These are phyloP conservation scores for Boletellus deceptivus DNA, from an alignment of 1,284 basidiomycete species.

Conservation along the genomic window DNA sequence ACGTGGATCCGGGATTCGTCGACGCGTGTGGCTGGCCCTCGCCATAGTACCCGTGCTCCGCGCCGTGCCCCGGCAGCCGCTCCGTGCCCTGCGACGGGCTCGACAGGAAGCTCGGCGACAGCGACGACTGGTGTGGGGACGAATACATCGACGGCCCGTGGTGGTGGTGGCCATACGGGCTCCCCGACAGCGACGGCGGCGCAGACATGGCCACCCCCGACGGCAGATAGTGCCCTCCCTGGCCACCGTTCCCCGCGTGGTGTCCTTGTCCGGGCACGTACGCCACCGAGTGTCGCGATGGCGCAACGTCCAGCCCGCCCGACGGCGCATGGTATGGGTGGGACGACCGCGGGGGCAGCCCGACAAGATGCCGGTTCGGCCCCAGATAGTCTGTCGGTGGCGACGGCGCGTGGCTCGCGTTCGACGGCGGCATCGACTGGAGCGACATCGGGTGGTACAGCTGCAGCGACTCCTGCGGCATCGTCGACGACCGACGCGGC, in stretches of 20 bases:
- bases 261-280: constrained; percentile 32
- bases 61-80: constrained; percentile 32
- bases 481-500: constrained; percentile 41
- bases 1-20: constrained; percentile 46
- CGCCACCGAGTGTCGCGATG: constrained; percentile 31
- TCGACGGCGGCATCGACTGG: constrained; percentile 44
- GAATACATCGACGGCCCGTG: constrained; percentile 31
- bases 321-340: constrained; percentile 29
- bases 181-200: constrained; percentile 45
- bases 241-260: constrained; percentile 32
- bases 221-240: constrained; percentile 40
- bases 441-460: constrained; percentile 74
- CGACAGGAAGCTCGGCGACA: constrained; percentile 29
- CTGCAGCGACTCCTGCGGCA: constrained; percentile 59
- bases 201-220: constrained; percentile 55
- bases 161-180: constrained; percentile 42
- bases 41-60: constrained; percentile 37
- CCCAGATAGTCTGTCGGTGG: constrained; percentile 25
- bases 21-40: constrained; percentile 42
- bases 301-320: constrained; percentile 25
- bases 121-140: constrained; percentile 30
- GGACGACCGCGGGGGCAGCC: constrained; percentile 29
- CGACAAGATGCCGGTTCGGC: constrained; percentile 33
- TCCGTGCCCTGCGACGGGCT: constrained; percentile 32
- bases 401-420: constrained; percentile 26